Evolutionary conservation across 495 filamentous ascomycete genomes (phyloP), one percentile per base, ranked within the genome.

Genomic region (Annulohypoxylon moriforme): DNA sequence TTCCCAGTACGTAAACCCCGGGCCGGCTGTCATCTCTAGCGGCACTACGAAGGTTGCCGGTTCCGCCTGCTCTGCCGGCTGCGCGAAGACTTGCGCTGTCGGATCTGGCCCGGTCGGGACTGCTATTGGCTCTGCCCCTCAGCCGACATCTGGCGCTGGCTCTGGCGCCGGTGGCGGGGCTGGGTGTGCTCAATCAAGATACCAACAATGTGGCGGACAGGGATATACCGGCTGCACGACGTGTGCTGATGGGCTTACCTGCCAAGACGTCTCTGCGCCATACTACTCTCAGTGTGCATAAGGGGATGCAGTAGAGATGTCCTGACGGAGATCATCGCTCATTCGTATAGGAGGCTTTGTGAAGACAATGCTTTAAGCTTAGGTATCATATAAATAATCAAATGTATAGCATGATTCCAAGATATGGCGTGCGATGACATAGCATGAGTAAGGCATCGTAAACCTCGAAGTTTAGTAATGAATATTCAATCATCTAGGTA

Each of bases 181-280:
- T 8, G 69, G 59, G 1, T 78, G 79, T 4, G 74, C 76, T 11
- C 69, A 79, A 49, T 61, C 78, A 0, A 70, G 67, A 38, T 81
- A 72, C 56, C 59, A 76, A 34, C 85, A 86, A 70, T 87, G 85
- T 67, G 85, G 84, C 27, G 85, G 85, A 14, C 72, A 72, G 29
- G 83, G 83, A 46, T 85, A 72, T 60, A 80, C 68, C 5, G 83
- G 83, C 47, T 79, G 81, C 64, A 85, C 80, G 31, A 20, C 68
- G 1, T 85, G 83, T 76, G 76, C 78, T 44, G 60, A 64, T 0
- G 75, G 75, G 1, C 72, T 76, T n/a, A 70, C 62, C 11, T 76
- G 75, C 49, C 56, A 72, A 11, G 75, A 69, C 10, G 75, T 76
- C 1, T 76, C 74, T 36, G 74, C 73, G 57, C 79, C 72, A 9